Percentiles rank a stretch among this genome's conserved stretches.
Evolutionary conservation across 192 early-diverging fungal genomes (phyloP).

Genomic region (Lunasporangiospora selenospora): DNA sequence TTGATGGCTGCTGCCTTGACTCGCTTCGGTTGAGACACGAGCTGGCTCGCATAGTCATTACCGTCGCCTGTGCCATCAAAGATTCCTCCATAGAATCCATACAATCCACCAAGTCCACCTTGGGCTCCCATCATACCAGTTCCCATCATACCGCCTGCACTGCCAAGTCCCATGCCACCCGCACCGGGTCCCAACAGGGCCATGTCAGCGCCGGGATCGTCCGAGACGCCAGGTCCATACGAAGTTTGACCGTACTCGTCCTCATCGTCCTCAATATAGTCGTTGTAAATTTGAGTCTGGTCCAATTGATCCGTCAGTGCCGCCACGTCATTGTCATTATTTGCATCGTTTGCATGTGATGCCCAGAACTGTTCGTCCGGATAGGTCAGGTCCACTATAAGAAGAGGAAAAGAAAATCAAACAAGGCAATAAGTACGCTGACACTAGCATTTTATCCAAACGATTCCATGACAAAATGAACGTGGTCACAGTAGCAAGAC

Average conservation of each 20-base stretch:
- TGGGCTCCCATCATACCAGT: not conserved
- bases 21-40: conserved; percentile 65
- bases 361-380: conserved; percentile 56
- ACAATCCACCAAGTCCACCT: conserved; percentile 7
- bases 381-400: conserved; percentile 15
- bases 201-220: conserved; percentile 30
- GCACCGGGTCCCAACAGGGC: not conserved
- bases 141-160: not conserved
- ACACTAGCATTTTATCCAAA: too few relatives aligned
- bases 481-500: too few relatives aligned
- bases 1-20: conserved; percentile 75
- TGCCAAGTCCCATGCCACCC: conserved; percentile 9
- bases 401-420: too few relatives aligned
- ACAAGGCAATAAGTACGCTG: too few relatives aligned
- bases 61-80: conserved; percentile 45
- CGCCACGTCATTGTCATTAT: conserved; percentile 30
- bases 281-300: conserved; percentile 49
- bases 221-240: conserved; percentile 37
- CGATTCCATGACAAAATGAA: too few relatives aligned
- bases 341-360: conserved; percentile 42
- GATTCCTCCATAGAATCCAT: conserved; percentile 20
- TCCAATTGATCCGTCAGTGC: conserved; percentile 36
- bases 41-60: conserved; percentile 53
- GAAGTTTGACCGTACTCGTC: conserved; percentile 47
- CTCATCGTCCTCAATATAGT: conserved; percentile 41